Percentiles rank a stretch among this genome's conserved stretches.
These are phyloP conservation scores for Perkinsus olseni DNA, from an alignment of 169 alveolate species.

Conservation along the genomic window DNA sequence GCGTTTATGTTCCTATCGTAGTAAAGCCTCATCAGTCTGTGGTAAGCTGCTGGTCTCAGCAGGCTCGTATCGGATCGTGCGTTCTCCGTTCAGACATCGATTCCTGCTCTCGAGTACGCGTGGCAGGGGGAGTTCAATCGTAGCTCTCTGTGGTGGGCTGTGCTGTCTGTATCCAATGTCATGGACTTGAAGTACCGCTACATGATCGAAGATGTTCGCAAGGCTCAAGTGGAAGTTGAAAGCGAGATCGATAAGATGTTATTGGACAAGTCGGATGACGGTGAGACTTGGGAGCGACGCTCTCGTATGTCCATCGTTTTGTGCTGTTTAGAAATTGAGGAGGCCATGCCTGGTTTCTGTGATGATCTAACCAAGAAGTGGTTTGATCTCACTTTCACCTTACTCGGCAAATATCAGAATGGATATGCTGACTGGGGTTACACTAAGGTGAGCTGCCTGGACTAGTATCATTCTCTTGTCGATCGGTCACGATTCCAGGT, in stretches of 20 bases:
- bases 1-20: not conserved
- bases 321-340: not conserved
- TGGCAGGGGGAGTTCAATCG: not conserved
- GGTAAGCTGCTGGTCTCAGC: not conserved
- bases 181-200: not conserved
- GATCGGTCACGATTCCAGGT: not conserved
- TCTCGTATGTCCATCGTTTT: not conserved
- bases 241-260: not conserved
- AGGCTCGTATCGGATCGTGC: not conserved
- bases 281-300: not conserved
- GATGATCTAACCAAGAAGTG: not conserved
- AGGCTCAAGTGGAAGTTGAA: not conserved
- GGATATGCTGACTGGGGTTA: not conserved
- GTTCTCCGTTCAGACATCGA: not conserved
- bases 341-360: not conserved
- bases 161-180: not conserved
- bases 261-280: not conserved
- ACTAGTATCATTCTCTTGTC: not conserved
- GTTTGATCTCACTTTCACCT: not conserved
- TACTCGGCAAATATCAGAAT: not conserved
- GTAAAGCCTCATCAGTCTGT: not conserved
- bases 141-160: not conserved
- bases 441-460: not conserved
- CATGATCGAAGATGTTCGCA: not conserved
- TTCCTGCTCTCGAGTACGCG: not conserved